phyloP scores from a whole-genome alignment of 768 basidiomycete genomes.

The Naganishia randhawae region DNA sequence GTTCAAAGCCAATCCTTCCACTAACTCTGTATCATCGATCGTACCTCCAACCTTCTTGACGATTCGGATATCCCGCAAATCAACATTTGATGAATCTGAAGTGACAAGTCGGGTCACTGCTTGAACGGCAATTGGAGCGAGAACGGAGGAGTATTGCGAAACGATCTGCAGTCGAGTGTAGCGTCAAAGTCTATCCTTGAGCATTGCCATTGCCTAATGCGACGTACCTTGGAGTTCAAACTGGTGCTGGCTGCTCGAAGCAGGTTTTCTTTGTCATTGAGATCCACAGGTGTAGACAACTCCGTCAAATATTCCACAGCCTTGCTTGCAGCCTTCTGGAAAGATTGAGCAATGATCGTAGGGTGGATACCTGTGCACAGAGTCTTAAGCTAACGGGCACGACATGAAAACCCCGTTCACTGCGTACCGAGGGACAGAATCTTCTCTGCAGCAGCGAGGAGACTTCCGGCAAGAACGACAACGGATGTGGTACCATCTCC shows the following conservation, averaged over 20 bases:
- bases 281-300: constrained; percentile 84
- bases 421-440: constrained; percentile 76
- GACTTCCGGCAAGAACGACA: constrained; percentile 88
- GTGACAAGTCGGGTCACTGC: constrained; percentile 89
- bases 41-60: constrained; percentile 99
- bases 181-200: not conserved
- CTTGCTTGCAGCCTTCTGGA: constrained; percentile 84
- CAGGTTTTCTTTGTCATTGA: constrained; percentile 77
- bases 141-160: constrained; percentile 94
- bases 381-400: not conserved
- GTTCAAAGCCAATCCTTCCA: constrained; percentile 95
- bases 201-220: not conserved
- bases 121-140: constrained; percentile 97
- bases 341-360: constrained; percentile 92
- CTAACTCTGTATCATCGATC: constrained; percentile 95
- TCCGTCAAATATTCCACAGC: constrained; percentile 91
- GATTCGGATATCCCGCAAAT: constrained; percentile 89
- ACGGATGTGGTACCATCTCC: constrained; percentile 98
- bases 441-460: constrained; percentile 92
- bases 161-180: constrained; percentile 65
- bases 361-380: constrained; percentile 71
- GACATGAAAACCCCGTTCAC: not conserved
- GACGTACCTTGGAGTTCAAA: constrained; percentile 82
- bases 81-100: constrained; percentile 85
- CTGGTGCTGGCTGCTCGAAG: constrained; percentile 91